Evolutionary conservation across 805 yeast genomes (phyloP).

Genomic region (Saccharomycopsis sp.): DNA sequence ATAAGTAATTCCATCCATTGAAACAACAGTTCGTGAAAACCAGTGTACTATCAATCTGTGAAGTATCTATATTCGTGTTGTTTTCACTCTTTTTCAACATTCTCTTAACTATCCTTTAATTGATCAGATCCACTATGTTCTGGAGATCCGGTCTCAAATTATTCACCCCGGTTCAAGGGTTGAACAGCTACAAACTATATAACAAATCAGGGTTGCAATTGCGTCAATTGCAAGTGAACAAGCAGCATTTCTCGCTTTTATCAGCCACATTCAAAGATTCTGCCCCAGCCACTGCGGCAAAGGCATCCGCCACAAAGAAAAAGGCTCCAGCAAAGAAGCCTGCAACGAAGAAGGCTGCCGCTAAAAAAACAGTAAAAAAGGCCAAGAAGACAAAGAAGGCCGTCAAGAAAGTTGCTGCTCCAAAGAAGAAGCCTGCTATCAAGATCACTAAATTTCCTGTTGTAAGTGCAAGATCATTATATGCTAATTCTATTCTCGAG

Average conservation of each 20-base stretch:
- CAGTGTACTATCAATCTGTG: too few relatives aligned
- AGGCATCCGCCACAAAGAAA: neutral
- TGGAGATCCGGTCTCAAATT: neutral
- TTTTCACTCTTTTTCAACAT: neutral
- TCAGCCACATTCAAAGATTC: neutral
- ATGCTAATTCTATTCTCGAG: conserved; percentile 12
- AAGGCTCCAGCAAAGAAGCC: conserved; percentile 5
- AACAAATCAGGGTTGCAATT: neutral
- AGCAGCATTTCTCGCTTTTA: neutral
- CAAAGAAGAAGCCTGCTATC: conserved; percentile 3
- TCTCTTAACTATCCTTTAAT: neutral
- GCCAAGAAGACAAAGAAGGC: neutral
- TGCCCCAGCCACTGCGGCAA: neutral
- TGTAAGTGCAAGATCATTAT: conserved; percentile 3
- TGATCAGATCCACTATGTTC: neutral
- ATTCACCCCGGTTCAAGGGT: neutral
- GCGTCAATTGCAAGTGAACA: neutral
- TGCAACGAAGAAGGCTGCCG: conserved; percentile 1
- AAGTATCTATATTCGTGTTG: too few relatives aligned
- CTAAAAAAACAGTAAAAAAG: neutral
- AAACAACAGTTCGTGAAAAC: too few relatives aligned
- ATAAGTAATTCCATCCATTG: too few relatives aligned
- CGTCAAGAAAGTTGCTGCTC: neutral
- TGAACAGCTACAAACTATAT: neutral
- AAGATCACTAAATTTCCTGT: conserved; percentile 2